Evolutionary conservation across 331 rosid species (phyloP).

Genomic region (Telfairia occidentalis): DNA sequence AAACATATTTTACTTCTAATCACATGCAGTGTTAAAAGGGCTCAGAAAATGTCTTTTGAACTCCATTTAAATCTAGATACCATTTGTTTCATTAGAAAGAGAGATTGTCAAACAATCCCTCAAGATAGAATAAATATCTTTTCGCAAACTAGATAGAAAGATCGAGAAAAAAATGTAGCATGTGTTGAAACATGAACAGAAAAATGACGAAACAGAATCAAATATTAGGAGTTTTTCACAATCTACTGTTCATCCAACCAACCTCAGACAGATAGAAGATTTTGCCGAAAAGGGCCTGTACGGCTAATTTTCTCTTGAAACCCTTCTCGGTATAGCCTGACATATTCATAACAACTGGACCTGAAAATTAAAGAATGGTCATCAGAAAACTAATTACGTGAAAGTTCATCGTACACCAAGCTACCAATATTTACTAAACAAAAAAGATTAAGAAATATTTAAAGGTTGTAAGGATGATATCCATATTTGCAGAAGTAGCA

Average conservation of each 20-base stretch:
- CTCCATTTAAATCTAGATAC: not conserved
- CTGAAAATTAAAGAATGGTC: slow-evolving; percentile 26
- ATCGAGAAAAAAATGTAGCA: not conserved
- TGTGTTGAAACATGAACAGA: not conserved
- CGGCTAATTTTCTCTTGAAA: slow-evolving; percentile 92
- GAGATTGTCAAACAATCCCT: not conserved
- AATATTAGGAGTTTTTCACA: not conserved
- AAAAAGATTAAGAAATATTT: not conserved
- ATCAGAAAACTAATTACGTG: not conserved
- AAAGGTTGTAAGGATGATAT: not conserved
- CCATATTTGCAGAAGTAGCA: not conserved
- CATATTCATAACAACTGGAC: slow-evolving; percentile 77
- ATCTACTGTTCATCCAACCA: slow-evolving; percentile 19
- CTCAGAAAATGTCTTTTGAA: not conserved
- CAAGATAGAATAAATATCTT: not conserved
- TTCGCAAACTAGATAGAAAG: not conserved
- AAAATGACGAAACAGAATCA: not conserved
- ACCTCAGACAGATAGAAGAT: slow-evolving; percentile 91
- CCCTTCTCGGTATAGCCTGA: slow-evolving; percentile 90
- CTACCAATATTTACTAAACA: not conserved
- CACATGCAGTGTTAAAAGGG: not conserved
- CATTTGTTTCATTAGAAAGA: not conserved
- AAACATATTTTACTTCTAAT: not conserved
- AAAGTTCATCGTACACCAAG: not conserved
- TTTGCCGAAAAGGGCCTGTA: slow-evolving; percentile 84